phyloP scores from a whole-genome alignment of 2,329 filamentous ascomycete genomes.

The Colletotrichum chrysophilum region DNA sequence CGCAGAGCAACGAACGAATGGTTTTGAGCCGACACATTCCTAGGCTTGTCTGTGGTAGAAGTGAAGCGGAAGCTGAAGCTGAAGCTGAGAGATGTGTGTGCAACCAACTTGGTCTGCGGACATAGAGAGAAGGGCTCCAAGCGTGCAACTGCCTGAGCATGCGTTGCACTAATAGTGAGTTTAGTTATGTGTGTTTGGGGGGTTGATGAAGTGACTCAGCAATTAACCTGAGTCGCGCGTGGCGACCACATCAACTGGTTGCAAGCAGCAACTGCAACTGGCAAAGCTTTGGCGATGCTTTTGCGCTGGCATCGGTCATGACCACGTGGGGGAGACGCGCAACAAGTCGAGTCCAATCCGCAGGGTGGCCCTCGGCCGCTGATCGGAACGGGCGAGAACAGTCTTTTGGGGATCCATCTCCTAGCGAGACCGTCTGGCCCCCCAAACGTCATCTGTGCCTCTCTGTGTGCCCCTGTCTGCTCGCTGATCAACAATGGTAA shows the following conservation, averaged over 20 bases:
- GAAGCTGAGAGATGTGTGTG: neutral
- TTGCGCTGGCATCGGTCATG: neutral
- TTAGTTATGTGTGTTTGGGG: neutral
- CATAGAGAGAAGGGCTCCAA: neutral
- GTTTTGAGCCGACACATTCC: neutral
- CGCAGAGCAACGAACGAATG: neutral
- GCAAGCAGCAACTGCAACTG: neutral
- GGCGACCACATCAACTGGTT: neutral
- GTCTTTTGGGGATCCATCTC: neutral
- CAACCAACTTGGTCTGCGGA: neutral
- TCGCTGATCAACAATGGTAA: neutral
- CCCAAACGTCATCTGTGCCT: neutral
- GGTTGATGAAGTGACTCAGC: neutral
- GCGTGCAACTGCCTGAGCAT: neutral
- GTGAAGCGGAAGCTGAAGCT: neutral
- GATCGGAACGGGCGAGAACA: constrained; percentile 10
- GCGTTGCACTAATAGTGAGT: neutral
- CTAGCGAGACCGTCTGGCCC: neutral
- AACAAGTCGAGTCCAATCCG: neutral
- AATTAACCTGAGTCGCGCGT: neutral
- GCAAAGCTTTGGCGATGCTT: neutral
- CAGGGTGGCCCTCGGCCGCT: neutral
- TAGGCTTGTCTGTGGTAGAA: neutral
- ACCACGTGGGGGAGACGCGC: neutral
- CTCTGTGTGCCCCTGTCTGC: neutral